Evolutionary conservation across 2,329 filamentous ascomycete genomes (phyloP), one percentile per base, ranked within the genome.

Genomic region (Penicillium janthinellum): DNA sequence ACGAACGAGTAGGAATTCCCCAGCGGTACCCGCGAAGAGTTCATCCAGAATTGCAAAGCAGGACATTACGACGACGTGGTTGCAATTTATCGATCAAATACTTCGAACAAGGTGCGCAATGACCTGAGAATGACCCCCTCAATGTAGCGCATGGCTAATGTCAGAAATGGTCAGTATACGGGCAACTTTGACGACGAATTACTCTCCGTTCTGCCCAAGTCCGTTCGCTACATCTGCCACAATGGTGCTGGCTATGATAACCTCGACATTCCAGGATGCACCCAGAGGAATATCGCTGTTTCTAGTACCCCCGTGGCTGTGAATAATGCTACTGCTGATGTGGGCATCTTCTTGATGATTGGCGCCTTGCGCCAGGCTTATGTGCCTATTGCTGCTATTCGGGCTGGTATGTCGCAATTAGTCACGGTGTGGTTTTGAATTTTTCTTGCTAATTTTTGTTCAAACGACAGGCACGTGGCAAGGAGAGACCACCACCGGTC

Each of bases 181-280:
- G 79, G 78, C n/a, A 76, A 75, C 12, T 84, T 84, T 64, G 70
- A 84, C 66, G 66, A 71, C 14, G 81, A 84, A 63, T 64, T 84
- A 52, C 67, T 84, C 14, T 72, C 74, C 8, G 71, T 73, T 11
- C 72, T 84, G 3, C 82, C 82, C 0, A 64, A 68, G 31, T 77
- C 78, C 0, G 69, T 83, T 59, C 79, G 77, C 62, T 83, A 78
- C 63, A 81, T 84, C 63, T 82, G 80, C 62, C 82, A 84, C 65
- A 83, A 83, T 61, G 82, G 84, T 15, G 84, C 84, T 1, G 84
- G 84, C 4, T 87, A 87, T 71, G 84, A 87, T 69, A 86, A 86
- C 65, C 81, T 87, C 50, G 84, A 87, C 59, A 76, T 86, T 14
- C 71, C 77, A 1, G 82, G 80, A 22, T 86, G 83, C 70, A 82